These are phyloP conservation scores for Colletotrichum plurivorum DNA, from an alignment of 2,329 filamentous ascomycete species.

Conservation along the genomic window DNA sequence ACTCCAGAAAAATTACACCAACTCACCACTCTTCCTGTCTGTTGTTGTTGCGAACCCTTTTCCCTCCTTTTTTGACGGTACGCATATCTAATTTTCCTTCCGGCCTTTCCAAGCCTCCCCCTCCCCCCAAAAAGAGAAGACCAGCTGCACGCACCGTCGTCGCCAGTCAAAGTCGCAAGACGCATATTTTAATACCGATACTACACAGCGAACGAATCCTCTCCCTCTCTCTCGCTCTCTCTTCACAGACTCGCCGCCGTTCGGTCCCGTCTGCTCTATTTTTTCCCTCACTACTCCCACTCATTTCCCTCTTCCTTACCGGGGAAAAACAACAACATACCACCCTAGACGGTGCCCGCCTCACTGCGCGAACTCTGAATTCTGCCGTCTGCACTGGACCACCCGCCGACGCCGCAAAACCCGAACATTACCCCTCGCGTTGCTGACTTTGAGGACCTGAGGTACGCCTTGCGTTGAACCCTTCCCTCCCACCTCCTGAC, in stretches of 20 bases:
- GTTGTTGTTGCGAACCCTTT: conserved; percentile 26
- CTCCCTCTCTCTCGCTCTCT: not conserved
- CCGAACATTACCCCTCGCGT: conserved; percentile 23
- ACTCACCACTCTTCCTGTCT: conserved; percentile 19
- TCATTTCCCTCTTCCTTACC: conserved; percentile 29
- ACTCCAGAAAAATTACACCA: conserved; percentile 7
- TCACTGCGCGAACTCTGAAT: conserved; percentile 27
- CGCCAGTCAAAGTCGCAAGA: conserved; percentile 9
- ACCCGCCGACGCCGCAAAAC: conserved; percentile 16
- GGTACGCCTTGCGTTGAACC: conserved; percentile 26
- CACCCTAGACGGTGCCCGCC: conserved; percentile 22
- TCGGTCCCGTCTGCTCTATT: conserved; percentile 21
- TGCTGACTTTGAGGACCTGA: conserved; percentile 31
- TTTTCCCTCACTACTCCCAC: conserved; percentile 42
- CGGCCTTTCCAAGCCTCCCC: not conserved
- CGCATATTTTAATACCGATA: conserved; percentile 36
- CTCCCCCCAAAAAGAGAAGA: not conserved
- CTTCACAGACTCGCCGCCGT: conserved; percentile 5
- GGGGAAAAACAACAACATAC: conserved; percentile 23
- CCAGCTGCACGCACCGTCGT: conserved; percentile 10
- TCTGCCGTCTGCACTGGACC: conserved; percentile 24
- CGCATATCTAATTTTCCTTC: conserved; percentile 23
- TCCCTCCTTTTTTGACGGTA: conserved; percentile 22
- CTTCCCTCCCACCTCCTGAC: conserved; percentile 39
- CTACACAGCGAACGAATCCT: conserved; percentile 7